phyloP scores from a whole-genome alignment of 2,329 filamentous ascomycete species.

The Epichloe bromicola region DNA sequence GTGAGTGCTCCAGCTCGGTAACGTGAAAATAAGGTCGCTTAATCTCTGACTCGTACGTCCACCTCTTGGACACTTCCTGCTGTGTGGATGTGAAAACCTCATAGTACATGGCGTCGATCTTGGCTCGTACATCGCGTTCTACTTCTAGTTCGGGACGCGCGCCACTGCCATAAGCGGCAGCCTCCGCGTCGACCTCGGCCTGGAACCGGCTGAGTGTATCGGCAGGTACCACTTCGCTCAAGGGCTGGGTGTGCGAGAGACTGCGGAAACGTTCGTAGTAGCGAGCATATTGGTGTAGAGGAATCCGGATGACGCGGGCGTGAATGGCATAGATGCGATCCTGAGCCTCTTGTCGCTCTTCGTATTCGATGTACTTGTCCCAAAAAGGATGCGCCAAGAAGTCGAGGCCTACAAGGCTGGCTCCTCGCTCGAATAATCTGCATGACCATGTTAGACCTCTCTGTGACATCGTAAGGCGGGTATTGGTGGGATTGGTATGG shows the following conservation, averaged over 20 bases:
- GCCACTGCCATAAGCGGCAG: constrained; percentile 33
- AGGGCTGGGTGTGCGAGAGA: constrained; percentile 57
- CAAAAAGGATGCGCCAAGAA: constrained; percentile 93
- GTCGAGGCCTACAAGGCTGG: constrained; percentile 74
- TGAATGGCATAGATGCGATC: constrained; percentile 80
- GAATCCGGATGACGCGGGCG: constrained; percentile 71
- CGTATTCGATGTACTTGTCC: constrained; percentile 98
- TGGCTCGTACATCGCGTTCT: constrained; percentile 68
- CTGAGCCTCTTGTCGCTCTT: constrained; percentile 74
- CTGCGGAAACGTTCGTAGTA: constrained; percentile 88
- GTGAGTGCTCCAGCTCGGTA: constrained; percentile 74
- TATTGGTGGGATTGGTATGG: constrained; percentile 4
- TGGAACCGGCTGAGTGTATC: constrained; percentile 57
- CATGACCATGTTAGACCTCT: constrained; percentile 15
- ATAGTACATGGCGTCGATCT: constrained; percentile 69
- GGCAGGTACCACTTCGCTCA: constrained; percentile 57
- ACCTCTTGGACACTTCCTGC: constrained; percentile 78
- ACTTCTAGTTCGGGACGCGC: constrained; percentile 62
- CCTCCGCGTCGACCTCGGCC: constrained; percentile 58
- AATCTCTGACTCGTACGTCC: constrained; percentile 89
- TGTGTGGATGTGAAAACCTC: constrained; percentile 73
- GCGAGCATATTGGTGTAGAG: constrained; percentile 88
- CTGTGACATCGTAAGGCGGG: neutral
- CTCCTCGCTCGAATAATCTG: constrained; percentile 88
- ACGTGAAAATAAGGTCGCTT: constrained; percentile 97